phyloP scores from a whole-genome alignment of 1,284 basidiomycete genomes.

The Cryptococcus maquisensis region DNA sequence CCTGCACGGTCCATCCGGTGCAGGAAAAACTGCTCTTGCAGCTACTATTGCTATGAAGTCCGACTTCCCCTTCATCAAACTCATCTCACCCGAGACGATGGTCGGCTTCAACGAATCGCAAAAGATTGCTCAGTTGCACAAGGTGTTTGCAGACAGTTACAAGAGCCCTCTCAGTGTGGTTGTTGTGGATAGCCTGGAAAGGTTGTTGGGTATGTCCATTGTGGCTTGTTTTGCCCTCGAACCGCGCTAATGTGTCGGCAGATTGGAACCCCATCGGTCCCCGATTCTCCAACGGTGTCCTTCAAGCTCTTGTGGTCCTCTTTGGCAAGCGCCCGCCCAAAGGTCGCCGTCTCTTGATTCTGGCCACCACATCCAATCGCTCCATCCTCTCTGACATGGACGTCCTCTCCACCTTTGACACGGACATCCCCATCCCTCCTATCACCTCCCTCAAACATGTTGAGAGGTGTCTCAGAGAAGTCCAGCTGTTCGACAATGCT shows the following conservation, averaged over 20 bases:
- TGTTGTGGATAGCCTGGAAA: conserved; percentile 92
- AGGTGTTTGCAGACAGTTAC: conserved; percentile 93
- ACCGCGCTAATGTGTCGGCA: conserved; percentile 35
- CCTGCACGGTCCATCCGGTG: conserved; percentile 79
- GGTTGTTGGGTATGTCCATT: conserved; percentile 66
- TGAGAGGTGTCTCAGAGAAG: conserved; percentile 75
- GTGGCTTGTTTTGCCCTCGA: neutral
- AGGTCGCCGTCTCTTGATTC: conserved; percentile 85
- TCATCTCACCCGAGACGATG: conserved; percentile 95
- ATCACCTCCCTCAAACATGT: conserved; percentile 70
- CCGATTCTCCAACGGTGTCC: conserved; percentile 88
- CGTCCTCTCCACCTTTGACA: conserved; percentile 80
- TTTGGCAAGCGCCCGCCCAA: conserved; percentile 89
- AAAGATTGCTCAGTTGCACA: conserved; percentile 88
- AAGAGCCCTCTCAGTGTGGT: conserved; percentile 96
- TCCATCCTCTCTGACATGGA: conserved; percentile 87
- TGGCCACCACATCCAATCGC: conserved; percentile 87
- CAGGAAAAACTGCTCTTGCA: conserved; percentile 93
- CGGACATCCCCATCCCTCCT: conserved; percentile 80
- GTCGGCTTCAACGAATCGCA: conserved; percentile 87
- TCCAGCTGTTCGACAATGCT: conserved; percentile 67
- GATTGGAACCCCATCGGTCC: conserved; percentile 99
- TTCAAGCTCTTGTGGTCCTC: conserved; percentile 87
- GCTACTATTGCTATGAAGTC: conserved; percentile 92
- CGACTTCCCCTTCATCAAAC: conserved; percentile 95